These are phyloP conservation scores for Mycena pura DNA, from an alignment of 768 basidiomycete species.

Conservation along the genomic window DNA sequence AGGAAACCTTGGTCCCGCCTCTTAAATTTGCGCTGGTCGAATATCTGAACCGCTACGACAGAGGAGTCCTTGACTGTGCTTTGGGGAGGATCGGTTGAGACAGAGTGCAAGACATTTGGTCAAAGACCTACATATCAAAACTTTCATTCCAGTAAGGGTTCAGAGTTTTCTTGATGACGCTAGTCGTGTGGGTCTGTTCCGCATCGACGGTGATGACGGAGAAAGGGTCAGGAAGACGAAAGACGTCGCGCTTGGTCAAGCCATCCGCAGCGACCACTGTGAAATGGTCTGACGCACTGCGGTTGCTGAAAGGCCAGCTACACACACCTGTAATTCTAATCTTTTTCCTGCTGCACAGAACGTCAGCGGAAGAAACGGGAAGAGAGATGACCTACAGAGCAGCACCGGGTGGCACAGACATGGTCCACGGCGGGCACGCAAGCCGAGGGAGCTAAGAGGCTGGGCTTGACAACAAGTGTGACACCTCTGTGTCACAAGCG, in stretches of 20 bases:
- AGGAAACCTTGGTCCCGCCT: slow-evolving; percentile 97
- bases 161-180: slow-evolving; percentile 94
- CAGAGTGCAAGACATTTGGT: not conserved
- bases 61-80: slow-evolving; percentile 98
- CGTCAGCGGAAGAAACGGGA: slow-evolving; percentile 14
- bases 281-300: slow-evolving; percentile 13
- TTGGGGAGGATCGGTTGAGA: slow-evolving; percentile 20
- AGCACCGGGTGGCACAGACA: slow-evolving; percentile 56
- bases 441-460: not conserved
- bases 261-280: slow-evolving; percentile 95
- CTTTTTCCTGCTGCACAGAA: slow-evolving; percentile 62
- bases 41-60: slow-evolving; percentile 96
- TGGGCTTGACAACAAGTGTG: slow-evolving; percentile 10
- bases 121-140: slow-evolving; percentile 85
- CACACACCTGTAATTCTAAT: slow-evolving; percentile 77
- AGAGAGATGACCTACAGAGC: slow-evolving; percentile 46
- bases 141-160: slow-evolving; percentile 98
- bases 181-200: slow-evolving; percentile 96
- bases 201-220: slow-evolving; percentile 98
- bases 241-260: slow-evolving; percentile 92
- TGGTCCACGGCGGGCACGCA: slow-evolving; percentile 27
- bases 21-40: slow-evolving; percentile 99
- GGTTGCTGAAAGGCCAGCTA: not conserved
- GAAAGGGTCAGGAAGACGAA: slow-evolving; percentile 96
- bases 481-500: too few relatives aligned